Percentiles rank a stretch among this genome's conserved stretches.
Conservation (phyloP, 352 stramenopile species). For the Globisporangium cederbergense region DNA sequence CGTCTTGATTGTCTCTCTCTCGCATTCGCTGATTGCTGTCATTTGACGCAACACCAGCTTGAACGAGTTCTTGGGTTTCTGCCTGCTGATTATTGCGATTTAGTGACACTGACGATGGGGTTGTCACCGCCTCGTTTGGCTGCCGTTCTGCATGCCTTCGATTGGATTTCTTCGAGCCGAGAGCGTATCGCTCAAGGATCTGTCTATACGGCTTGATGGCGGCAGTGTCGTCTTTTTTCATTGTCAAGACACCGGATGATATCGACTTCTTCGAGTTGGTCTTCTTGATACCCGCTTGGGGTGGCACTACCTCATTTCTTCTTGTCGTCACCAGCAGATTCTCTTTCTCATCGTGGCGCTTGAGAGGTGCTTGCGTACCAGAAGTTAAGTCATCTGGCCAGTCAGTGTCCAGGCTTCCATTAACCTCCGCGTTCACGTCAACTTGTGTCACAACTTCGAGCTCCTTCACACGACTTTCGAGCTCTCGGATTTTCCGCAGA, state of each 20-base stretch:
- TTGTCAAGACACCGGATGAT: background rate
- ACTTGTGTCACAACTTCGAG: slow-evolving; percentile 20
- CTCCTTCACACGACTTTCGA: slow-evolving; percentile 45
- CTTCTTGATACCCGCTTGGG: background rate
- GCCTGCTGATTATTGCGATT: background rate
- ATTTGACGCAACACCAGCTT: background rate
- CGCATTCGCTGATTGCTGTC: background rate
- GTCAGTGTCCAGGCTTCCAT: too few species aligned
- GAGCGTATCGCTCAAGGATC: slow-evolving; percentile 36
- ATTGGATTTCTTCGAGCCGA: slow-evolving; percentile 22
- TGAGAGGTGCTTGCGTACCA: background rate
- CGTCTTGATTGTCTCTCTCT: background rate
- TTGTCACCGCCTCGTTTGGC: background rate
- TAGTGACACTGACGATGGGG: background rate
- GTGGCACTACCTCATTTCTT: background rate
- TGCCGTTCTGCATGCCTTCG: background rate
- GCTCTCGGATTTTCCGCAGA: slow-evolving; percentile 39
- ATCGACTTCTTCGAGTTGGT: slow-evolving; percentile 6
- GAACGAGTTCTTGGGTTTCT: background rate
- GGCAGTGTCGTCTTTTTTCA: slow-evolving; percentile 2
- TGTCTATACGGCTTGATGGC: slow-evolving; percentile 28
- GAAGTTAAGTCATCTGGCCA: background rate
- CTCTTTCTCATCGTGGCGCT: slow-evolving; percentile 8
- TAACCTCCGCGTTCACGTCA: background rate
- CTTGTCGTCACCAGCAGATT: background rate